Percentiles rank a stretch among this genome's conserved stretches.
These are phyloP conservation scores for Solanum virginianum DNA, from an alignment of 257 asterid genomes.

Conservation along the genomic window DNA sequence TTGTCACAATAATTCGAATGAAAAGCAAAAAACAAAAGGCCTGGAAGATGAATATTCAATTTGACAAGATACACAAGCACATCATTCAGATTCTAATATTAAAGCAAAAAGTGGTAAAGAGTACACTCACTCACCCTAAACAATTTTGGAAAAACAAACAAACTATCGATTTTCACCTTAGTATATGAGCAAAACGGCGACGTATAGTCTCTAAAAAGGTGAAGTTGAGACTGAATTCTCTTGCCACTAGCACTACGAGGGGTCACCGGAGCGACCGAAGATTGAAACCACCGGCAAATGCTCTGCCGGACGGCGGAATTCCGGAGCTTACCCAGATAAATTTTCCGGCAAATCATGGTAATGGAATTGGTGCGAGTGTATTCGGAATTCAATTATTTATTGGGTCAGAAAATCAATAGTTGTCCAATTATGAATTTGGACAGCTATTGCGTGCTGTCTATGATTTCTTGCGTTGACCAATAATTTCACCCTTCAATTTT, in stretches of 20 bases:
- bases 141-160: not conserved
- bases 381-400: not conserved
- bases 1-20: not conserved
- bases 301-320: conserved; percentile 27
- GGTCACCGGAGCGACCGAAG: conserved; percentile 20
- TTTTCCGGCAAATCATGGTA: conserved; percentile 45
- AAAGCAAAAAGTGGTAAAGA: not conserved
- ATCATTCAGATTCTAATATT: not conserved
- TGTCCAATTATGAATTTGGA: not conserved
- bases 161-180: not conserved
- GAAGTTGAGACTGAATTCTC: conserved; percentile 2
- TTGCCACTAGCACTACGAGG: not conserved
- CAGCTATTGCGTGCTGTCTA: not conserved
- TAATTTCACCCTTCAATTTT: not conserved
- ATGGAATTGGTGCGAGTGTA: not conserved
- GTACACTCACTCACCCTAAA: not conserved
- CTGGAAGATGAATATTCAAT: not conserved
- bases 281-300: conserved; percentile 21
- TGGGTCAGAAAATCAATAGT: not conserved
- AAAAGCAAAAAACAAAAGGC: not conserved
- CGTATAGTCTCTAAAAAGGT: conserved; percentile 12
- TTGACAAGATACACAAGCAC: not conserved
- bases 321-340: conserved; percentile 23
- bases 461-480: not conserved
- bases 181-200: conserved; percentile 5